Evolutionary conservation across 2,329 filamentous ascomycete species (phyloP).

Genomic region (Pseudocercospora ulei): DNA sequence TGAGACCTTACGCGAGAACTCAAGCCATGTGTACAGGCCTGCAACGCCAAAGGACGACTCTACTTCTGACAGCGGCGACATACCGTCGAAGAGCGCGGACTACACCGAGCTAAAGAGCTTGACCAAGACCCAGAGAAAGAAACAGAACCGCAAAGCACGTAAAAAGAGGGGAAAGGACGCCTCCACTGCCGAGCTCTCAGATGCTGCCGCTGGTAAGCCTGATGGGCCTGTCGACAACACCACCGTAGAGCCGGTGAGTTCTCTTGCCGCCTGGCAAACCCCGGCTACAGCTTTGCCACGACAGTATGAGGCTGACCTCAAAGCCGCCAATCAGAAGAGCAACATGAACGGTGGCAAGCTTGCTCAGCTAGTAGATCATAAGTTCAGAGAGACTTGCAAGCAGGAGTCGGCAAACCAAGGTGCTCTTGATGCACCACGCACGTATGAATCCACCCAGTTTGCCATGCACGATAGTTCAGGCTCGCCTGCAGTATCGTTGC

Average conservation of each 20-base stretch:
- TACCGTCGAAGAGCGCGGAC: neutral
- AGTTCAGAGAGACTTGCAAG: conserved; percentile 6
- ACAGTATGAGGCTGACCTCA: conserved; percentile 4
- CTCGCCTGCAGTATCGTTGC: neutral
- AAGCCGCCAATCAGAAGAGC: conserved; percentile 6
- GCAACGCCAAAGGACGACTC: neutral
- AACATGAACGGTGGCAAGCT: neutral
- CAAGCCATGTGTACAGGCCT: conserved; percentile 1
- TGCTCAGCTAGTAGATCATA: conserved; percentile 1
- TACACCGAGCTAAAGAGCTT: conserved; percentile 21
- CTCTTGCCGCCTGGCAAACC: conserved; percentile 3
- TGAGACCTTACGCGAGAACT: neutral
- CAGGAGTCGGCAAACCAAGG: neutral
- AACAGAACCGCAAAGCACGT: conserved; percentile 31
- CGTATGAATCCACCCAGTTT: conserved; percentile 1
- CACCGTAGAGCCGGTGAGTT: neutral
- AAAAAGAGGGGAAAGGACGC: conserved; percentile 17
- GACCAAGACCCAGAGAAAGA: conserved; percentile 35
- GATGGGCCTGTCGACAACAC: neutral
- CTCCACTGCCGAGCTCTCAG: neutral
- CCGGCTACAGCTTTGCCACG: neutral
- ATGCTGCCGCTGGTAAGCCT: neutral
- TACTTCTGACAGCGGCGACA: neutral
- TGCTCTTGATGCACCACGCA: neutral
- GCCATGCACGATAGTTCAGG: conserved; percentile 2